These are phyloP conservation scores for Colletotrichum sp. DNA, from an alignment of 2,329 filamentous ascomycete genomes.

Conservation along the genomic window DNA sequence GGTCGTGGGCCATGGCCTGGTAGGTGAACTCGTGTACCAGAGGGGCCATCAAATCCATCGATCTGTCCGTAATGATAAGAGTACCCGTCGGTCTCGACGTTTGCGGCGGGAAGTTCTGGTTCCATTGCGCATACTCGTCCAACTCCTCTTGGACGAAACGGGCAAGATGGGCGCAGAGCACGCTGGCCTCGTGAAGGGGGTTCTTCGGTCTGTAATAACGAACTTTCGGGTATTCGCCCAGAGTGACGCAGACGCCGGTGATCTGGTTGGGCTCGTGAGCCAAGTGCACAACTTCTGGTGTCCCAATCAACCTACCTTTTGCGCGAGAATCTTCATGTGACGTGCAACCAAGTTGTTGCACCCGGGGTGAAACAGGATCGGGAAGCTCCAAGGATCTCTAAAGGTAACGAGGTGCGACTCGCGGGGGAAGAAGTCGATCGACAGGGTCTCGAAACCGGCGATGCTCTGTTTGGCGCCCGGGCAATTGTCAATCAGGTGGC, in stretches of 20 bases:
- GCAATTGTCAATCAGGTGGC: constrained; percentile 77
- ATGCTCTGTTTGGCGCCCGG: constrained; percentile 75
- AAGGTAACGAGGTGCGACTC: constrained; percentile 94
- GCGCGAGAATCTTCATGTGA: constrained; percentile 85
- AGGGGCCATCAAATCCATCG: constrained; percentile 90
- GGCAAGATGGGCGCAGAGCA: constrained; percentile 87
- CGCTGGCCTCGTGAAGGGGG: constrained; percentile 83
- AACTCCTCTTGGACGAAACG: constrained; percentile 91
- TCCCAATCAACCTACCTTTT: constrained; percentile 69
- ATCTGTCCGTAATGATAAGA: constrained; percentile 86
- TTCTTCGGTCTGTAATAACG: constrained; percentile 84
- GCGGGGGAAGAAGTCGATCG: constrained; percentile 87
- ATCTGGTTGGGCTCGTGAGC: constrained; percentile 57
- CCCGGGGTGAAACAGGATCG: constrained; percentile 85
- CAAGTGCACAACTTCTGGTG: neutral
- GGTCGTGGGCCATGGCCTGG: constrained; percentile 96
- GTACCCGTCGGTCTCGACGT: constrained; percentile 79
- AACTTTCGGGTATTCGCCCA: constrained; percentile 94
- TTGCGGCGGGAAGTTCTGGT: constrained; percentile 84
- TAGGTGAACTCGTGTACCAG: constrained; percentile 97
- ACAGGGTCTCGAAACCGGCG: constrained; percentile 80
- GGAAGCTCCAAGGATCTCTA: constrained; percentile 94
- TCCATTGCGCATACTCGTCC: constrained; percentile 85
- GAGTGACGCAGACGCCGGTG: constrained; percentile 83
- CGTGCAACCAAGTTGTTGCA: constrained; percentile 84